These are phyloP conservation scores for Ottelia alismoides DNA, from an alignment of 106 monocot genomes.

Conservation along the genomic window DNA sequence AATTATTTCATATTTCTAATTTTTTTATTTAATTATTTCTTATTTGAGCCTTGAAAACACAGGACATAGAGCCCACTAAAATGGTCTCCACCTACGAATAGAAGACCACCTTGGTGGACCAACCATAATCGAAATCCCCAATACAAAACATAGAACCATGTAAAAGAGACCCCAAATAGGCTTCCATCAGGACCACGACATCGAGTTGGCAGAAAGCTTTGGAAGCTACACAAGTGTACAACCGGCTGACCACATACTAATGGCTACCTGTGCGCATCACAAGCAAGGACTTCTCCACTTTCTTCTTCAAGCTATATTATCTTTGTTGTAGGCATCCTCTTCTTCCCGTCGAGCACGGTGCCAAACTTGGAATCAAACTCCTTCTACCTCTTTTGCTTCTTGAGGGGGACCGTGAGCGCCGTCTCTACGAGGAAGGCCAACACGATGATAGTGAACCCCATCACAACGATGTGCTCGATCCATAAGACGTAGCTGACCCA, in stretches of 20 bases:
- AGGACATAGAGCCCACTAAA: slow-evolving; percentile 3
- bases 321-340: too few relatives aligned
- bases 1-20: too few relatives aligned
- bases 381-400: neutral
- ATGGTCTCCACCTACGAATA: neutral
- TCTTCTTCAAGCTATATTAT: slow-evolving; percentile 2
- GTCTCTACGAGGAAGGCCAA: neutral
- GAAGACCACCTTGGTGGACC: neutral
- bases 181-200: neutral
- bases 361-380: neutral
- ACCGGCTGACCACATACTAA: slow-evolving; percentile 8
- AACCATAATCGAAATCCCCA: neutral
- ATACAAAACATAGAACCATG: neutral
- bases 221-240: slow-evolving; percentile 10
- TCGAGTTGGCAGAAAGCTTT: slow-evolving; percentile 3
- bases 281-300: slow-evolving; percentile 4
- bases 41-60: too few relatives aligned
- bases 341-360: neutral
- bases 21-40: too few relatives aligned
- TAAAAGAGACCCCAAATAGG: slow-evolving; percentile 1
- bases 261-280: slow-evolving; percentile 13
- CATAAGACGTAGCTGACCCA: neutral
- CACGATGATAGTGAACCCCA: neutral
- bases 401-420: neutral
- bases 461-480: slow-evolving; percentile 3